Base-by-base conservation (phyloP, 2,329 filamentous ascomycete genomes). In the Penicillium polonicum region DNA sequence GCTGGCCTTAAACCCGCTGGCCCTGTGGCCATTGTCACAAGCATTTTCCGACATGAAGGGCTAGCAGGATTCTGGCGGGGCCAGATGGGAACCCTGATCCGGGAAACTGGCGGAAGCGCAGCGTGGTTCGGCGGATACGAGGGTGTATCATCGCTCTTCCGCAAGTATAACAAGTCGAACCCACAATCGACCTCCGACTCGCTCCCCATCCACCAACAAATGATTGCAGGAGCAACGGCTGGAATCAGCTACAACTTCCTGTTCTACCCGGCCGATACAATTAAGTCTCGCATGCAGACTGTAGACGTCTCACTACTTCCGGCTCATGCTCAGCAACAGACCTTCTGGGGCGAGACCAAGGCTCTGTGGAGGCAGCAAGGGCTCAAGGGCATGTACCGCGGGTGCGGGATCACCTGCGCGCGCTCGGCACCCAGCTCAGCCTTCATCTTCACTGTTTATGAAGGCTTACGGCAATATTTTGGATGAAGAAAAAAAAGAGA, bases 221-320 rank as follows among this genome's bases (percentile, higher is more conserved):
- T 95, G 70, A 72, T 91, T 21, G 90, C 92, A 1, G 93, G 93
- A 42, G 93, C 93, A 3, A 85, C 87, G 8, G 94, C 93, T 4
- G 94, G 94, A 52, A 90, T 97, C 79, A 88, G 87, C 36, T 99
- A 99, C 78, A 99, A 99, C 74, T 97, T 97, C 72, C 79, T 96
- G 23, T 97, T 97, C 80, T 99, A 94, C 73, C 94, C 94, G 0
- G 94, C 94, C 49, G 94, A 99, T 73, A 99, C 94, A 0, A 89
- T 99, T 79, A 99, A 99, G 78, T 95, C 90, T 19, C 87, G 93
- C 48, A 96, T 99, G 88, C 94, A 99, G 78, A 99, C 94, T 0
- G 84, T 89, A 52, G 88, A 92, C 5, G 80, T 91, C 43, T 68
- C 68, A 0, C 65, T 55, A 27, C 52, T 67, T 0, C 61, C 76